Percentiles rank a stretch among this genome's conserved stretches.
Conservation (phyloP, 1,284 basidiomycete species). For the Boletus semigastroideus region DNA sequence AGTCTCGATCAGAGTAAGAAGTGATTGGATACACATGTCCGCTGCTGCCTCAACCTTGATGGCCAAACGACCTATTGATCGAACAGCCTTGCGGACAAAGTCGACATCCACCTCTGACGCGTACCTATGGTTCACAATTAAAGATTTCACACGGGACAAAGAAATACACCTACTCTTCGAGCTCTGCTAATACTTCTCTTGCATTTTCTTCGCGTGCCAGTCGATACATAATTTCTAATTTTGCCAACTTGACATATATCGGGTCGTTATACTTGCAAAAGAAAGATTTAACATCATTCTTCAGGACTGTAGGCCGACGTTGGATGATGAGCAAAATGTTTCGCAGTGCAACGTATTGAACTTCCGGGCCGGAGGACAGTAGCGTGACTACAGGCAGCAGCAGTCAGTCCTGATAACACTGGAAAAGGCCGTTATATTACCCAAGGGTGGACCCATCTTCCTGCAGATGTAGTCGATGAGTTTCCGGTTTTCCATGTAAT, state of each 20-base stretch:
- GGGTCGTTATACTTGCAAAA: constrained; percentile 99
- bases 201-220: constrained; percentile 91
- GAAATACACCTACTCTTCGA: constrained; percentile 78
- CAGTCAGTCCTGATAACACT: constrained; percentile 7
- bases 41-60: constrained; percentile 95
- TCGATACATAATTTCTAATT: constrained; percentile 98
- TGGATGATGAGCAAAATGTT: constrained; percentile 98
- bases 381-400: constrained; percentile 69
- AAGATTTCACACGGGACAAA: constrained; percentile 1
- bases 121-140: constrained; percentile 57
- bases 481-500: constrained; percentile 93
- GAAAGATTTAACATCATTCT: constrained; percentile 98
- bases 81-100: constrained; percentile 96
- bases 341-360: constrained; percentile 96
- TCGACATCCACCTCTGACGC: constrained; percentile 98
- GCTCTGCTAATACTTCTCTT: constrained; percentile 87
- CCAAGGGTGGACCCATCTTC: constrained; percentile 96
- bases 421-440: constrained; percentile 42
- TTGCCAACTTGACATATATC: constrained; percentile 97
- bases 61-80: constrained; percentile 93
- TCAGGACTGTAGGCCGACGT: constrained; percentile 86
- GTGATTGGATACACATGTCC: constrained; percentile 85
- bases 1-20: constrained; percentile 88
- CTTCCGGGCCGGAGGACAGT: constrained; percentile 94
- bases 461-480: constrained; percentile 89